Evolutionary conservation across 164 flowering plant species (phyloP).

Genomic region (Aristolochia fimbriata): DNA sequence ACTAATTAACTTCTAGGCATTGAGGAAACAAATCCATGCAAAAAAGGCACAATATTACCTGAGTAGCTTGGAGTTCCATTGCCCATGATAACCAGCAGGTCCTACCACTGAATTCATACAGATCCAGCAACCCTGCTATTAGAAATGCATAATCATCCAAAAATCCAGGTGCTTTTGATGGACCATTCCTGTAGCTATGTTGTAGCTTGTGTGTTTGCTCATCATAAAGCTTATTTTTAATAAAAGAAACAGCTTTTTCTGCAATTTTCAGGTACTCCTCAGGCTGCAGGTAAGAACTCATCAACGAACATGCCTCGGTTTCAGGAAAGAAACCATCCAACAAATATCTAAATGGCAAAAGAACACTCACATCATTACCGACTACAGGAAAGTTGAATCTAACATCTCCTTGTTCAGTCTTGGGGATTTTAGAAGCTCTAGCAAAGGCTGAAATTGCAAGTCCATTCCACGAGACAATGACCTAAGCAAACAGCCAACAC

Average conservation of each 20-base stretch:
- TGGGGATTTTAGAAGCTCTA: conserved; percentile 80
- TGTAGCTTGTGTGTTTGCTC: conserved; percentile 46
- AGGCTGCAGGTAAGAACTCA: conserved; percentile 33
- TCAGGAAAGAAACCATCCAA: neutral
- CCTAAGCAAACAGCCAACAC: conserved; percentile 33
- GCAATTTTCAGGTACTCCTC: conserved; percentile 69
- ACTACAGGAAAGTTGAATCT: conserved; percentile 60
- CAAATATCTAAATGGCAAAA: neutral
- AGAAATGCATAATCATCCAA: conserved; percentile 92
- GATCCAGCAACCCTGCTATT: conserved; percentile 71
- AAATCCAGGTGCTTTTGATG: conserved; percentile 90
- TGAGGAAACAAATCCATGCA: too few species aligned
- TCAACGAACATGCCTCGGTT: neutral
- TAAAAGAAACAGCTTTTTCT: conserved; percentile 76
- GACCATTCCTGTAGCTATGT: conserved; percentile 86
- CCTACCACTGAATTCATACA: conserved; percentile 70
- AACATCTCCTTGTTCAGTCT: conserved; percentile 39
- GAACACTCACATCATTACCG: conserved; percentile 50
- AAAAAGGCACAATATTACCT: conserved; percentile 32
- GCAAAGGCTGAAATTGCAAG: conserved; percentile 86
- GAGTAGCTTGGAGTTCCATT: conserved; percentile 63
- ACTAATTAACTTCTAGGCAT: neutral
- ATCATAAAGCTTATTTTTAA: conserved; percentile 51
- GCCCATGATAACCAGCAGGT: conserved; percentile 81
- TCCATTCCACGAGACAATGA: conserved; percentile 96